Evolutionary conservation across 345 rosid genomes (phyloP), one percentile per base, ranked within the genome.

Genomic region (Gossypium sturtianum): DNA sequence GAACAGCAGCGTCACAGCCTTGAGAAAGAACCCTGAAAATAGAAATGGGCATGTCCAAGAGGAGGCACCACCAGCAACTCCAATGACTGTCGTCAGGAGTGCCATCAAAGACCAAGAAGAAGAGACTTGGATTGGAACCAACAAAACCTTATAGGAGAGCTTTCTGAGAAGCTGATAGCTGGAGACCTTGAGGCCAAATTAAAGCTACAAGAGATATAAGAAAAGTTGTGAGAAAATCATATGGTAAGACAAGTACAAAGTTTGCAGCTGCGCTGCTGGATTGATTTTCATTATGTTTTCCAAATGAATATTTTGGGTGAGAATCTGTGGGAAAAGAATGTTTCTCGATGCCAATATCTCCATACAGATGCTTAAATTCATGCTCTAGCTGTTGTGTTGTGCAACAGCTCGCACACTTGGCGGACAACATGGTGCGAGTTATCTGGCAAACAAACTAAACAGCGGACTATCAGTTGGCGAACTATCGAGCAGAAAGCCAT

Each of bases 151-250:
- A 84, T 89, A 22, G 62, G 77, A 8, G 81, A 86, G 47, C 77
- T 90, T 41, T 82, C 91, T 0, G 85, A 81, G 41, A 83, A 79
- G 72, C 87, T 89, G 12, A 79, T 86, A 43, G 81, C 77, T 52
- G 88, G 90, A 71, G 93, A 90, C 83, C 89, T 90, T 75, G 76
- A 54, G 27, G 77, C 86, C 76, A 86, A 86, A 89, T 87, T 66
- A 85, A 85, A 77, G 90, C 93, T 7, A 93, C 96, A 41, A 80
- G 84, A 49, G 90, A 86, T 49, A 80, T 89, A 41, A 78, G 96
- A 51, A 86, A 84, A 75, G 77, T 85, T 16, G 85, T 89, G 12
- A 72, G 91, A 60, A 83, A 78, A 52, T 89, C 90, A 7, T 82
- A 90, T 43, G 74, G 81, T 27, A 90, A 83, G 78, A 84, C 88